Evolutionary conservation across 2,329 filamentous ascomycete species (phyloP), one percentile per base, ranked within the genome.

Genomic region (Cladosporium sp.): DNA sequence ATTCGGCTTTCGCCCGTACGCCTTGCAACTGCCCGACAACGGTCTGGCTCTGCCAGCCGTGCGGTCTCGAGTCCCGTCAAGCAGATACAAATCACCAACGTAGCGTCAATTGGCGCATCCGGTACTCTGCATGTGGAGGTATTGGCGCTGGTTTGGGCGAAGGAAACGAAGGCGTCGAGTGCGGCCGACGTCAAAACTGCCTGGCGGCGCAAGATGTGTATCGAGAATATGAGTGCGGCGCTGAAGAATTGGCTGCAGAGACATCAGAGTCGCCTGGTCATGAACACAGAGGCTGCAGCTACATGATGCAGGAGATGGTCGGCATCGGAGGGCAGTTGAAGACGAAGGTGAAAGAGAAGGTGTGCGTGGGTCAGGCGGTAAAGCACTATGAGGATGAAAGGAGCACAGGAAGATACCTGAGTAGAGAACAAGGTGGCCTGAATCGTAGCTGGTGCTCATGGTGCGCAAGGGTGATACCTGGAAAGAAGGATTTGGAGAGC

Each of bases 361-460:
- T 96, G 6, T 86, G 85, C 66, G 88, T 97, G 0, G 94, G 93
- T 0, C 91, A 90, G 5, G 92, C 90, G 67, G 94, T 97, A 14
- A 90, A 90, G 67, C 92, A 97, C 76, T 93, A 89, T 80, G 90
- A 91, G 69, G 92, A 94, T 74, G 92, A 96, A 78, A 84, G 86
- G 64, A 85, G 85, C 39, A 83, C 84, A 8, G 87, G 87, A 5
- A 83, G 84, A 65, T 89, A 90, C 70, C 80, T 97, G 28, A 83
- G 84, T 18, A 81, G 89, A 26, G 94, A 98, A 78, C 84, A 89
- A 63, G 82, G 82, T 16, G 91, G 91, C 0, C 78, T 79, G 58
- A 83, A 88, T 65, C 85, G 93, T 67, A 93, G 91, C 75, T 97
- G 92, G 92, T 98, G 93, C 77, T 92, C 91, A 0, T 97, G 94